Evolutionary conservation across 768 basidiomycete genomes (phyloP), one percentile per base, ranked within the genome.

Genomic region (Calocybe cyanea): DNA sequence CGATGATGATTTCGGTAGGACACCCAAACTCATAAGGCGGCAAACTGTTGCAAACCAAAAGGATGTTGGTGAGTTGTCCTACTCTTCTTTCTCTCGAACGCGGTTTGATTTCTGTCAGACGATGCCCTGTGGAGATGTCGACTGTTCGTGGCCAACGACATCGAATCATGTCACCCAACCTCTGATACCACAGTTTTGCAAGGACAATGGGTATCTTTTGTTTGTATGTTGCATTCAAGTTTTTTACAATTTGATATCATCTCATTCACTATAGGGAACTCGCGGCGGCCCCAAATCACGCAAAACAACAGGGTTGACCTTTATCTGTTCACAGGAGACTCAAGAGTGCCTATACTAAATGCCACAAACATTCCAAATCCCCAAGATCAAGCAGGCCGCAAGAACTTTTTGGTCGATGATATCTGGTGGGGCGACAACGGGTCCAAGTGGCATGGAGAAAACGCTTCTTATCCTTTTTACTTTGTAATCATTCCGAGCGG

Each of bases 141-240:
- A 58, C 21, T 77, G 38, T 58, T 63, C 48, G 80, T 83, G 18
- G 80, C 80, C 50, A 93, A 93, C 68, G 63, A 78, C 38, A 70
- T 89, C 49, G 73, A 83, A 34, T 87, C 90, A 7, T 94, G 92
- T 62, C 92, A 75, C 59, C 92, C 92, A 8, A 70, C 68, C 0
- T 39, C 63, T 7, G 65, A 73, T 46, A 77, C 77, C 17, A 50
- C 68, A 19, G 70, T 93, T 49, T 63, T 75, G n/a, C 91, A 95
- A 64, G 77, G 85, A 57, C 64, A 86, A 39, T 89, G 79, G 73
- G 79, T 82, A 3, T 76, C 81, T 30, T 83, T 92, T 59, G 80
- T 92, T 58, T 93, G 91, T 89, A 59, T 63, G 87, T 85, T 46
- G 38, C 21, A 50, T 49, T 5, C 56, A 33, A 34, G 48, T 50